A percentile compares a stretch with the other conserved stretches of the same genome.
phyloP scores from a whole-genome alignment of 176 grass and related monocot genomes.

The Thinopyrum elongatum region DNA sequence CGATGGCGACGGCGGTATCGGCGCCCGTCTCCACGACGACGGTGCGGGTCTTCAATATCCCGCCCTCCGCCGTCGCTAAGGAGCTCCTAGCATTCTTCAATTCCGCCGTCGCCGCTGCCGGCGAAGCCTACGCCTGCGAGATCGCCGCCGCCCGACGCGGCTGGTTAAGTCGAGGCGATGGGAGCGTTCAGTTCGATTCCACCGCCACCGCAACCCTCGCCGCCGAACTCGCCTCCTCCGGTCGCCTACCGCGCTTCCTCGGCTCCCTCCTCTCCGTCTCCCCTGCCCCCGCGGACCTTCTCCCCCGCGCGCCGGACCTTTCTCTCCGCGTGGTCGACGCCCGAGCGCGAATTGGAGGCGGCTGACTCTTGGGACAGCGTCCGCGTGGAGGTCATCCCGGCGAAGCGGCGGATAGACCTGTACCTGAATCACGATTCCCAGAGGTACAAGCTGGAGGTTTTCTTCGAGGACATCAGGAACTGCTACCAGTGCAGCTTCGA shows the following conservation, averaged over 20 bases:
- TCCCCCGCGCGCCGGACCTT: conserved; percentile 60
- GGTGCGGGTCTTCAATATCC: conserved; percentile 64
- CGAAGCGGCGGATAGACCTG: conserved; percentile 62
- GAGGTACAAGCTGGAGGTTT: conserved; percentile 69
- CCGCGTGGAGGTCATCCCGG: conserved; percentile 72
- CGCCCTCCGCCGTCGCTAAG: conserved; percentile 48
- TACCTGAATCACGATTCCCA: conserved; percentile 53
- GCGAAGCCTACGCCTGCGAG: conserved; percentile 64
- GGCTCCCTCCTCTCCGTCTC: conserved; percentile 50
- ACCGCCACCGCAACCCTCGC: conserved; percentile 43
- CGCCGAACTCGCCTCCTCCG: conserved; percentile 34
- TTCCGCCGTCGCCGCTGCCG: conserved; percentile 47
- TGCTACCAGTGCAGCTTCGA: conserved; percentile 51
- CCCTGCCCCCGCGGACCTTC: conserved; percentile 47
- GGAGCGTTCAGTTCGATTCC: conserved; percentile 72
- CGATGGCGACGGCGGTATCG: conserved; percentile 7
- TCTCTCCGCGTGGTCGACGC: conserved; percentile 25
- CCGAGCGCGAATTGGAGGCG: conserved; percentile 40
- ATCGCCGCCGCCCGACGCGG: conserved; percentile 56
- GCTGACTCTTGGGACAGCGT: conserved; percentile 62
- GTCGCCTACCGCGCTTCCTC: conserved; percentile 62
- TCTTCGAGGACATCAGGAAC: conserved; percentile 72
- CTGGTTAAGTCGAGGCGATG: conserved; percentile 64
- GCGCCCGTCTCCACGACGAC: conserved; percentile 38
- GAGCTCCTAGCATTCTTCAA: conserved; percentile 80